Conservation (phyloP, 306 rosid genomes). For the Psophocarpus tetragonolobus region DNA sequence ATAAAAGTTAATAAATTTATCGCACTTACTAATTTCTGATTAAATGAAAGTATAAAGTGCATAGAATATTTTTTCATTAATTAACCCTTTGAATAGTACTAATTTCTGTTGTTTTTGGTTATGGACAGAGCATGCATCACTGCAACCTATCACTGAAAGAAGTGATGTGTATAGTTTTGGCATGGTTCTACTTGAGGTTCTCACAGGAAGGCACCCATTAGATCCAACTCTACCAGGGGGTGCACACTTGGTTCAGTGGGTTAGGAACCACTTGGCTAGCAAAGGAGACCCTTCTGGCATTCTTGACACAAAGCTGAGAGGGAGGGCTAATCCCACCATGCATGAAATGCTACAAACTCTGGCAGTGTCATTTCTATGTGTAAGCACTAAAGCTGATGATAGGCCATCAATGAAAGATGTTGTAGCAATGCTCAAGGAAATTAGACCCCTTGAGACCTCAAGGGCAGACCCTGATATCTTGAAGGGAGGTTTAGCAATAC, state of each 20-base stretch:
- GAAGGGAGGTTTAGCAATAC: slow-evolving; percentile 46
- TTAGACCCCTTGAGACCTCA: slow-evolving; percentile 52
- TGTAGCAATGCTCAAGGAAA: slow-evolving; percentile 91
- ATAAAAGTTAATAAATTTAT: too few species aligned
- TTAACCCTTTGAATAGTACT: slow-evolving; percentile 11
- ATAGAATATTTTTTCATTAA: neutral
- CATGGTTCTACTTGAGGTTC: slow-evolving; percentile 76
- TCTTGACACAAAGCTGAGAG: slow-evolving; percentile 79
- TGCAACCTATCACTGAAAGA: slow-evolving; percentile 70
- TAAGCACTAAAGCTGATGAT: slow-evolving; percentile 52
- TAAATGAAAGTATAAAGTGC: too few species aligned
- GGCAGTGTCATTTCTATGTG: slow-evolving; percentile 80
- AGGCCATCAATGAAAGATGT: slow-evolving; percentile 90
- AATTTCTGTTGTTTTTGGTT: slow-evolving; percentile 4
- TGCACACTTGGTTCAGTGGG: slow-evolving; percentile 86
- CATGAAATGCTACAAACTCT: slow-evolving; percentile 92
- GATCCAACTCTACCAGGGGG: slow-evolving; percentile 89
- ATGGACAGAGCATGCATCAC: slow-evolving; percentile 74
- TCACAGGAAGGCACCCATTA: slow-evolving; percentile 93
- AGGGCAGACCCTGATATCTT: slow-evolving; percentile 45
- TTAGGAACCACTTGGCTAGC: slow-evolving; percentile 67
- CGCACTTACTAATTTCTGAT: too few species aligned
- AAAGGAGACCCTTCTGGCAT: slow-evolving; percentile 59
- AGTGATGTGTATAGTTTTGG: slow-evolving; percentile 93
- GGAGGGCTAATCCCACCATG: slow-evolving; percentile 77